Evolutionary conservation across 176 grass and related monocot species (phyloP).

Genomic region (Juncus inflexus): DNA sequence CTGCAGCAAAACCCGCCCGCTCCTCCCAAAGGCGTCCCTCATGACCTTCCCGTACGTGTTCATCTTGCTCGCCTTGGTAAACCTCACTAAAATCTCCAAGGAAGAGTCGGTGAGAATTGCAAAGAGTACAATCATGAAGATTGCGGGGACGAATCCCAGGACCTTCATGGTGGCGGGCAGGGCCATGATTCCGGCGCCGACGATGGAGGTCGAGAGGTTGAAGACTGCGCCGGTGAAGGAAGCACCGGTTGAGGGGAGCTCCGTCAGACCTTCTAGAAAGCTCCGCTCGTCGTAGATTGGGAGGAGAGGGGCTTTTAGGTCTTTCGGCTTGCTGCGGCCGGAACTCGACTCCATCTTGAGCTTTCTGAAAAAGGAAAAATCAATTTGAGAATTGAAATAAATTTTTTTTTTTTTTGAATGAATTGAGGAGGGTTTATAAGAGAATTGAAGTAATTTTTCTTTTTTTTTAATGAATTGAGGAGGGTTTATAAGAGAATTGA

Average conservation of each 20-base stretch:
- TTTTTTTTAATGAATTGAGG: no score
- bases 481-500: no score
- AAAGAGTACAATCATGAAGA: conserved; percentile 64
- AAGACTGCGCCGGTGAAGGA: conserved; percentile 82
- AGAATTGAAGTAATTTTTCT: no score
- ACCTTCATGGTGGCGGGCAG: conserved; percentile 80
- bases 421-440: no score
- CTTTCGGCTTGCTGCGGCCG: neutral
- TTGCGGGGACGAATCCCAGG: conserved; percentile 69
- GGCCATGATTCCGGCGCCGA: conserved; percentile 92
- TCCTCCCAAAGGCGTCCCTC: conserved; percentile 47
- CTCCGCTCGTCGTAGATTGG: conserved; percentile 26
- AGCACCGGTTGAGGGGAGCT: conserved; percentile 31
- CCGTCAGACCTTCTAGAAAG: conserved; percentile 12
- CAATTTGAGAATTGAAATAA: no score
- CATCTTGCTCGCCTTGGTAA: conserved; percentile 53
- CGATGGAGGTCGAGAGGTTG: conserved; percentile 72
- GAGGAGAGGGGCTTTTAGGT: conserved; percentile 21
- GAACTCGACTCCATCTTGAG: neutral
- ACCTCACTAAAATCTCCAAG: conserved; percentile 74
- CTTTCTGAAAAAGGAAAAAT: conserved; percentile 3
- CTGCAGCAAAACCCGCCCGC: conserved; percentile 64
- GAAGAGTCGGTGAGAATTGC: conserved; percentile 71
- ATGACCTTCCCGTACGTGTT: conserved; percentile 62
- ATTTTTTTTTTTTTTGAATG: no score